These are phyloP conservation scores for Lentinula sp. DNA, from an alignment of 768 basidiomycete species.

Conservation along the genomic window DNA sequence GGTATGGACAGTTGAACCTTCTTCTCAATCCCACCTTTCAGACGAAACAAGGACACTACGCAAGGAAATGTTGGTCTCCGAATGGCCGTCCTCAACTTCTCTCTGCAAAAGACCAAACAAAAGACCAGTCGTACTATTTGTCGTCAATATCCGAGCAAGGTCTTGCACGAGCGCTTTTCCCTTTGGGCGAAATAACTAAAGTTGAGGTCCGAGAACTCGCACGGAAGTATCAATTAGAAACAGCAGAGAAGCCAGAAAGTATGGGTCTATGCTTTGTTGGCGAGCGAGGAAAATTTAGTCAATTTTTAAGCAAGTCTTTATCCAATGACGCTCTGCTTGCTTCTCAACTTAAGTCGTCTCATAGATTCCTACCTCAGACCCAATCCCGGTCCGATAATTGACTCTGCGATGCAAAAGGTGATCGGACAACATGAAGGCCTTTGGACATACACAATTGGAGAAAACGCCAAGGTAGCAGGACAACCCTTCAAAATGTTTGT, in stretches of 20 bases:
- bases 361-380: slow-evolving; percentile 74
- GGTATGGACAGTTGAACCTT: slow-evolving; percentile 33
- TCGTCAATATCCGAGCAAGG: slow-evolving; percentile 67
- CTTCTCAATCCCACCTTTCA: neutral
- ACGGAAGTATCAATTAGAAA: slow-evolving; percentile 49
- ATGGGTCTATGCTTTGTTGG: slow-evolving; percentile 97
- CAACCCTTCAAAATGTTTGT: slow-evolving; percentile 64
- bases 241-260: slow-evolving; percentile 74
- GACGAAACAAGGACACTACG: slow-evolving; percentile 72
- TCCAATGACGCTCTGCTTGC: neutral
- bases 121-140: slow-evolving; percentile 93
- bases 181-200: slow-evolving; percentile 65
- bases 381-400: slow-evolving; percentile 64
- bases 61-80: slow-evolving; percentile 54
- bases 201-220: slow-evolving; percentile 71
- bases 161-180: slow-evolving; percentile 71
- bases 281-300: slow-evolving; percentile 61
- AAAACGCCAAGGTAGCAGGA: slow-evolving; percentile 65
- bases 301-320: slow-evolving; percentile 58
- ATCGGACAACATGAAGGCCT: slow-evolving; percentile 67
- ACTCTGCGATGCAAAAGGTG: slow-evolving; percentile 44
- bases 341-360: neutral
- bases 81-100: slow-evolving; percentile 42
- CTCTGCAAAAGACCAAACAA: slow-evolving; percentile 51
- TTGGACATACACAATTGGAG: slow-evolving; percentile 84